Evolutionary conservation across 768 basidiomycete genomes (phyloP), one percentile per base, ranked within the genome.

Genomic region (Pilatotrama ljubarskyi): DNA sequence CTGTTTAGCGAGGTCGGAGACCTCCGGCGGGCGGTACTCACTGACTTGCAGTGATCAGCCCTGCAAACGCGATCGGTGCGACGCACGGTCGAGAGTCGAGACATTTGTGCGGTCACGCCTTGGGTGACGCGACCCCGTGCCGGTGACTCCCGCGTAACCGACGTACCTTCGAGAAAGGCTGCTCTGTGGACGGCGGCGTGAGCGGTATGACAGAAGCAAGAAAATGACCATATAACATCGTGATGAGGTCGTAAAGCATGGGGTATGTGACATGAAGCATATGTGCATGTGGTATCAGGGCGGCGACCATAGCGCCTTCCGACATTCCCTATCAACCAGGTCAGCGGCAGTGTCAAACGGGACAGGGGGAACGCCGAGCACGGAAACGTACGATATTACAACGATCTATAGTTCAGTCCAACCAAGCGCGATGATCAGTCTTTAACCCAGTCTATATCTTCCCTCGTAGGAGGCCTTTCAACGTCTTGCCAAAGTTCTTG

Each of bases 401-500:
- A 40, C 46, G 47, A 38, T 57, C 47, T 57, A 57, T 25, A 22
- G 37, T 42, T 29, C 47, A 22, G 40, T 32, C 47, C 17, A 26
- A 41, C 26, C 25, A 25, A 35, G 26, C 17, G 29, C 5, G 18
- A 20, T 43, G 26, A 13, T 14, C n/a, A n/a, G n/a, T n/a, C 3
- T 20, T 25, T 41, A 38, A 15, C 32, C 35, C 11, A 10, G 9
- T 22, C 32, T 35, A 44, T 14, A 32, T 42, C 47, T 54, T 51
- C 42, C 49, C 55, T n/a, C 58, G 37, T 25, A 64, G 40, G 48
- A 71, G 59, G 32, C 64, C 58, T 56, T 62, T 67, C 50, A 71
- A 41, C n/a, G 65, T 65, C 58, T 66, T 67, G 22, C 68, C 63
- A 11, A 71, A 46, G 51, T 43, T 69, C 67, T 64, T 68, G 42